Percentiles rank a stretch among this genome's conserved stretches.
Conservation (phyloP, 495 filamentous ascomycete species). For the Entonaema liquescens region DNA sequence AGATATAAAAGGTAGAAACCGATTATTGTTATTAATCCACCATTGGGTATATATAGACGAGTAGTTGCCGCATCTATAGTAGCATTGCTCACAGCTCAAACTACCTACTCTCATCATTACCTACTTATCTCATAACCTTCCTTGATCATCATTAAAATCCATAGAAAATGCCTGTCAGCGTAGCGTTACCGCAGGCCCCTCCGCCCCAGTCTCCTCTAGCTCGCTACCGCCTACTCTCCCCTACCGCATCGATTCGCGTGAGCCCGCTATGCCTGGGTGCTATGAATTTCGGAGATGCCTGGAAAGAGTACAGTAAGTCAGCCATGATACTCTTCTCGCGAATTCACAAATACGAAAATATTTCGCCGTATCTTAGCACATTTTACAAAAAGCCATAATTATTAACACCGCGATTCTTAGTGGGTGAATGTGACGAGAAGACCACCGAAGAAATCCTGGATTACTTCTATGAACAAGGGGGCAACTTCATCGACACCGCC, state of each 20-base stretch:
- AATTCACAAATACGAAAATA: no score
- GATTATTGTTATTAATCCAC: no score
- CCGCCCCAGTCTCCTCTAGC: slow-evolving; percentile 59
- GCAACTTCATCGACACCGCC: slow-evolving; percentile 82
- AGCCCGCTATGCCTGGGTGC: slow-evolving; percentile 68
- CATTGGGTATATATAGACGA: no score
- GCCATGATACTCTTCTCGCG: no score
- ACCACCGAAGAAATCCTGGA: slow-evolving; percentile 72
- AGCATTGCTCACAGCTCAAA: not conserved
- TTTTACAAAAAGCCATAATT: no score
- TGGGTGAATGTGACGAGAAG: slow-evolving; percentile 70
- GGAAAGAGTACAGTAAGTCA: slow-evolving; percentile 48
- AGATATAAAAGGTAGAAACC: no score
- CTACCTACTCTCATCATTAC: not conserved
- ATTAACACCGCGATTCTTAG: not conserved
- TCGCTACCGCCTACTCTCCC: slow-evolving; percentile 68
- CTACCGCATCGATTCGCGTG: slow-evolving; percentile 65
- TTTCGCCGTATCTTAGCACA: no score
- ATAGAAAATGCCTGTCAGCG: not conserved
- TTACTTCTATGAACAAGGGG: slow-evolving; percentile 68
- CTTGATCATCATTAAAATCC: not conserved
- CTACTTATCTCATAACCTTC: no score
- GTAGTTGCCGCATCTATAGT: not conserved
- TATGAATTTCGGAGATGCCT: slow-evolving; percentile 72
- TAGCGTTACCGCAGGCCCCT: slow-evolving; percentile 38